Evolutionary conservation across 1,284 basidiomycete species (phyloP), one percentile per base, ranked within the genome.

Genomic region (Fomitopsis pinicola): DNA sequence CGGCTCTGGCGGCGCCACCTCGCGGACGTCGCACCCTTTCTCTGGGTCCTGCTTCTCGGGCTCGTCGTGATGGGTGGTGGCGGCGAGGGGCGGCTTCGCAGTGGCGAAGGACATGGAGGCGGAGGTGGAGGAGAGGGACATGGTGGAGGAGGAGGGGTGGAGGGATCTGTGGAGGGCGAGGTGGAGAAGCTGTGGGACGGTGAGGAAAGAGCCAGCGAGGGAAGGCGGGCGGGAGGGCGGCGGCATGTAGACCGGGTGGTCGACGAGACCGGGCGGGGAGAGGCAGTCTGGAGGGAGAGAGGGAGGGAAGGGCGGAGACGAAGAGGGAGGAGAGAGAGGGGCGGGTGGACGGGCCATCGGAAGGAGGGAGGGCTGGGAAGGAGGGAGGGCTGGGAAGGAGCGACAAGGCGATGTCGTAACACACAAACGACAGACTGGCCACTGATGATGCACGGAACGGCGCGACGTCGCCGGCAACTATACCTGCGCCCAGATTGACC

Each of bases 101-200:
- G 36, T 14, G 52, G 59, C 4, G 35, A 38, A 28, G 28, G 52
- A 53, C 17, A 33, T 35, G n/a, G 35, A 38, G 36, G 35, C 35
- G 52, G 52, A 19, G 33, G 26, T 38, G 28, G 56, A 50, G 28
- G 48, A 28, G 59, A 56, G 64, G 38, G 30, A 35, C 26, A 33
- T 38, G 40, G 45, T 28, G 38, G 60, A 38, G 46, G 38, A n/a
- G 10, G 55, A 35, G 45, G 19, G 44, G 38, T 9, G 58, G 42
- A 63, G 44, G 55, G 28, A 35, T 40, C 17, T 40, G 38, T 9
- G 58, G 42, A 63, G 44, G 55, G 28, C 28, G 55, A 45, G 36
- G 8, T 14, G 42, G 45, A 14, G 57, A 35, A 14, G 57, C 33
- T 19, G 3, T 10, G 22, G 36, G 36, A 52, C 22, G 30, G 48